A percentile compares a stretch with the other conserved stretches of the same genome.
Evolutionary conservation across 2,329 filamentous ascomycete genomes (phyloP).

Genomic region (Colletotrichum endophyticum): DNA sequence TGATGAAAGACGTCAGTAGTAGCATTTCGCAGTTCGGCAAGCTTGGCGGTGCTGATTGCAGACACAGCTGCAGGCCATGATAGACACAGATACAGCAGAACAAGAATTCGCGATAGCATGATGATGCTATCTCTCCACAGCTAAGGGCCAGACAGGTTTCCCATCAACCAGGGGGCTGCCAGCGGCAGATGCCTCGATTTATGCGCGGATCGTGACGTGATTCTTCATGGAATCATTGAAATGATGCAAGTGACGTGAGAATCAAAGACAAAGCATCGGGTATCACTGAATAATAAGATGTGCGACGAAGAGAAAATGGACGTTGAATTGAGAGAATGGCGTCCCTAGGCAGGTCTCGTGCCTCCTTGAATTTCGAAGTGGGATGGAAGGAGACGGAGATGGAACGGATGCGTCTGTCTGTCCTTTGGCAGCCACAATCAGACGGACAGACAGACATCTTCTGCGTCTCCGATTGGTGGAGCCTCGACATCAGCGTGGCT

Average conservation of each 20-base stretch:
- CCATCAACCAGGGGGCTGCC: conserved; percentile 25
- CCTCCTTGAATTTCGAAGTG: conserved; percentile 6
- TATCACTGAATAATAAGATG: background rate
- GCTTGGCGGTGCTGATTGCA: conserved; percentile 61
- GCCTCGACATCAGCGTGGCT: background rate
- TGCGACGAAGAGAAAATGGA: background rate
- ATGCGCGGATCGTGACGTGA: conserved; percentile 5
- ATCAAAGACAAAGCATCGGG: background rate
- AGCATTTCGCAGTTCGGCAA: conserved; percentile 61
- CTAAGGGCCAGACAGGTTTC: background rate
- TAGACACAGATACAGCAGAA: conserved; percentile 29
- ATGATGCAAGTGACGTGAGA: background rate
- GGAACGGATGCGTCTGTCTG: conserved; percentile 1
- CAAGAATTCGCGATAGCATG: conserved; percentile 25
- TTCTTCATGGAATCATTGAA: conserved; percentile 4
- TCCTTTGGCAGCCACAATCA: conserved; percentile 9
- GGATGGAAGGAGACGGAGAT: background rate
- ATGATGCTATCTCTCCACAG: conserved; percentile 6
- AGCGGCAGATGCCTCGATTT: conserved; percentile 18
- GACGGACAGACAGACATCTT: background rate
- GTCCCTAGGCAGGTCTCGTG: conserved; percentile 6
- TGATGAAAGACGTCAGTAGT: conserved; percentile 91
- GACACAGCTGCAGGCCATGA: conserved; percentile 42
- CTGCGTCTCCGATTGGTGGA: conserved; percentile 4
- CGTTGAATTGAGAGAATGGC: background rate